phyloP scores from a whole-genome alignment of 1,284 basidiomycete species.

The Bondarzewia mesenterica region DNA sequence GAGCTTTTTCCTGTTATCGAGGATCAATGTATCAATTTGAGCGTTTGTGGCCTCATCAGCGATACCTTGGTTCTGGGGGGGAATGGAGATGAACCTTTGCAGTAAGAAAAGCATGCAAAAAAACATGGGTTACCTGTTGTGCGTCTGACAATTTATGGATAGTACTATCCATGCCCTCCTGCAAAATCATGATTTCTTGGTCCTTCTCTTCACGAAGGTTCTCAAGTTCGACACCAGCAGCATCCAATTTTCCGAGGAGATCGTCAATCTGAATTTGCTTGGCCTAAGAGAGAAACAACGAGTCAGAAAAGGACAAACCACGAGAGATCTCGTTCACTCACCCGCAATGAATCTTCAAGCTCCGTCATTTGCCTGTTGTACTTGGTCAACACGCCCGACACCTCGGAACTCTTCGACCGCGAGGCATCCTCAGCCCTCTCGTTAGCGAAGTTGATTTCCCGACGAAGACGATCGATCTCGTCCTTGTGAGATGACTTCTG shows the following conservation, averaged over 20 bases:
- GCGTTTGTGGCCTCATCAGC: constrained; percentile 88
- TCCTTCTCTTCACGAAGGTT: constrained; percentile 92
- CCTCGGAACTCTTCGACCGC: constrained; percentile 88
- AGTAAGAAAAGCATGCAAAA: not conserved
- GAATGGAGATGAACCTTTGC: constrained; percentile 13
- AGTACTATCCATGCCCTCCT: constrained; percentile 94
- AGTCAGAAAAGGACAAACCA: constrained; percentile 7
- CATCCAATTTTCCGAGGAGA: constrained; percentile 73
- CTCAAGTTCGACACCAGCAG: constrained; percentile 69
- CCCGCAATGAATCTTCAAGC: constrained; percentile 88
- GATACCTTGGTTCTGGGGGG: constrained; percentile 65
- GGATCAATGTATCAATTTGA: constrained; percentile 93
- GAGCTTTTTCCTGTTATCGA: constrained; percentile 97
- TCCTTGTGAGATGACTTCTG: constrained; percentile 94
- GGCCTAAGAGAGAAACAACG: constrained; percentile 37
- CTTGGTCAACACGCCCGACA: constrained; percentile 81
- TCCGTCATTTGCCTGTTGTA: constrained; percentile 96
- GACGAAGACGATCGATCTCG: constrained; percentile 86
- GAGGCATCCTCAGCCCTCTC: constrained; percentile 94
- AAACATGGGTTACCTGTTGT: constrained; percentile 58
- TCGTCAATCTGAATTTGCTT: constrained; percentile 96
- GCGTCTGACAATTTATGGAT: constrained; percentile 86
- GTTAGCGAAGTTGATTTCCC: constrained; percentile 95
- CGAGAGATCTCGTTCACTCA: constrained; percentile 30
- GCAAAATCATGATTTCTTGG: constrained; percentile 90